Conservation (phyloP, 2,329 filamentous ascomycete species). For the Paecilomyces sp. region DNA sequence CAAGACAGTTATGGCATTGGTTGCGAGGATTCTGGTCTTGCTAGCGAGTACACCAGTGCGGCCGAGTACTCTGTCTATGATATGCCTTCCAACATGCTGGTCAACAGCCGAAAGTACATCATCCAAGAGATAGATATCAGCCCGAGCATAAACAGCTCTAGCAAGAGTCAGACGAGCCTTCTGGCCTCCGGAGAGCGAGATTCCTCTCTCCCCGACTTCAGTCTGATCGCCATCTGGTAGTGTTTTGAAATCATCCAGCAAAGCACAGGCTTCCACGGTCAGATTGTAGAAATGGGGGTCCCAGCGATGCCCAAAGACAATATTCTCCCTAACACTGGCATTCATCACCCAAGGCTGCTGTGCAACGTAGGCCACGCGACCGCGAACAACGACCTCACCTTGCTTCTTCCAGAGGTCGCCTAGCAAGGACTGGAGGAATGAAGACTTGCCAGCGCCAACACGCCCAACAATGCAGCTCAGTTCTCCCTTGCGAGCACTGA, state of each 20-base stretch:
- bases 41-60: constrained; percentile 70
- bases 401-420: constrained; percentile 88
- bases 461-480: constrained; percentile 87
- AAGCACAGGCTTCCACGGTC: constrained; percentile 83
- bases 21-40: constrained; percentile 89
- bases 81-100: constrained; percentile 88
- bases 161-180: constrained; percentile 90
- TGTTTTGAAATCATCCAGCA: constrained; percentile 82
- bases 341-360: constrained; percentile 98
- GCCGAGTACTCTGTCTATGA: constrained; percentile 91
- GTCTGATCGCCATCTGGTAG: constrained; percentile 95
- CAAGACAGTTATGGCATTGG: constrained; percentile 88
- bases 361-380: constrained; percentile 80
- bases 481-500: constrained; percentile 85
- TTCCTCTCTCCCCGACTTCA: constrained; percentile 91
- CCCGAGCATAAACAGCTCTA: constrained; percentile 88
- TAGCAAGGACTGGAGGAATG: constrained; percentile 77
- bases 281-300: constrained; percentile 91
- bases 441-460: constrained; percentile 94
- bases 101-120: constrained; percentile 96
- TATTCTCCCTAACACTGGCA: constrained; percentile 93
- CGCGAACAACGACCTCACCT: constrained; percentile 75
- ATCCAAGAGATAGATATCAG: constrained; percentile 93
- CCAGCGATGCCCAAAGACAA: constrained; percentile 90
- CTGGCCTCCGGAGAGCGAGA: constrained; percentile 91